Evolutionary conservation across 352 stramenopile species (phyloP).

Genomic region (Globisporangium camurandrum): DNA sequence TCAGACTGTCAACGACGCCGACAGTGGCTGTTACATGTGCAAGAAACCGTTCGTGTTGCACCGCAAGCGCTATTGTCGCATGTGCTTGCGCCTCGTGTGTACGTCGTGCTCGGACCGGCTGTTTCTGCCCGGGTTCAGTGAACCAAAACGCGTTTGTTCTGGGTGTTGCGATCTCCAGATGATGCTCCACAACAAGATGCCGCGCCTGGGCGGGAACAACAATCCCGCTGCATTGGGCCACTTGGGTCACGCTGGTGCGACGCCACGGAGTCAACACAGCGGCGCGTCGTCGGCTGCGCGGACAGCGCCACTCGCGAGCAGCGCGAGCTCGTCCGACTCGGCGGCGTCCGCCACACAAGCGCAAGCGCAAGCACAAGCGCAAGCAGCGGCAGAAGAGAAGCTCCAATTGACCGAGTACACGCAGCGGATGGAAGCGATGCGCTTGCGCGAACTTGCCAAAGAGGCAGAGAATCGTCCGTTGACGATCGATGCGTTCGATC

Average conservation of each 20-base stretch:
- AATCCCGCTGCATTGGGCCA: constrained; percentile 9
- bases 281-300: too few species aligned
- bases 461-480: constrained; percentile 66
- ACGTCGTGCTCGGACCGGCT: constrained; percentile 81
- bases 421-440: constrained; percentile 74
- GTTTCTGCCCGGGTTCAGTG: constrained; percentile 81
- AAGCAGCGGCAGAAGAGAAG: constrained; percentile 46
- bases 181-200: constrained; percentile 83
- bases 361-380: too few species aligned
- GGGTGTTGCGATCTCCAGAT: constrained; percentile 85
- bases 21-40: constrained; percentile 78
- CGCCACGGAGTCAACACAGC: constrained; percentile 4
- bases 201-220: constrained; percentile 24
- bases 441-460: constrained; percentile 60
- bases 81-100: constrained; percentile 80
- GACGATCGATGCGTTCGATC: constrained; percentile 90
- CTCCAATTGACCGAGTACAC: constrained; percentile 54
- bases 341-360: background rate
- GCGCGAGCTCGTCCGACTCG: background rate
- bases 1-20: constrained; percentile 15
- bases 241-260: constrained; percentile 7
- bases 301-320: too few species aligned
- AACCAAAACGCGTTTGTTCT: constrained; percentile 80
- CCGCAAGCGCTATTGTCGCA: constrained; percentile 74
- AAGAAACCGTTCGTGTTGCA: constrained; percentile 75